Conservation (phyloP, 805 yeast species). For the Starmerella floricola region DNA sequence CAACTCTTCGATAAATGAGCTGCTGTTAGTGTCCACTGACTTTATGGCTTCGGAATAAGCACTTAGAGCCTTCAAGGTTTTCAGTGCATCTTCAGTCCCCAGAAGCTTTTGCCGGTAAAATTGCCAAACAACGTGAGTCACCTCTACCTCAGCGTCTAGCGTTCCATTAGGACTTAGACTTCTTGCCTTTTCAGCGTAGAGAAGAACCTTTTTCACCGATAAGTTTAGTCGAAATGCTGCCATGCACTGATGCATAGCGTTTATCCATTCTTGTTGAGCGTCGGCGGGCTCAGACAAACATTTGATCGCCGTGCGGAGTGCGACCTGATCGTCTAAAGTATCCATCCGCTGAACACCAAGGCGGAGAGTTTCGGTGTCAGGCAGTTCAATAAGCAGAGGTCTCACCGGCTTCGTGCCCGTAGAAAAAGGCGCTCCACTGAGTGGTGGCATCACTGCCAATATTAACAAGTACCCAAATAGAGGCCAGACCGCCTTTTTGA, state of each 20-base stretch:
- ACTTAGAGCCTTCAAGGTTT: not conserved
- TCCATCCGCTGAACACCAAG: constrained; percentile 6
- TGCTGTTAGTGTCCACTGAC: not conserved
- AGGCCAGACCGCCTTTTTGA: not conserved
- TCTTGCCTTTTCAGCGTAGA: constrained; percentile 1
- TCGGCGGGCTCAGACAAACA: constrained; percentile 9
- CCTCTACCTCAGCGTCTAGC: constrained; percentile 7
- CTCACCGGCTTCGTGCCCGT: not conserved
- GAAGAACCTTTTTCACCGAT: not conserved
- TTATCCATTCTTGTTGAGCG: constrained; percentile 10
- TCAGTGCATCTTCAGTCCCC: not conserved
- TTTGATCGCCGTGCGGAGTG: constrained; percentile 3
- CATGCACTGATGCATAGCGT: not conserved
- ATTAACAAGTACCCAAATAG: constrained; percentile 10
- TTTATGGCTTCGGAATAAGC: not conserved
- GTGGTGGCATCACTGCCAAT: constrained; percentile 13
- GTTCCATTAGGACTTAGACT: not conserved
- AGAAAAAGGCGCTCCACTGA: constrained; percentile 2
- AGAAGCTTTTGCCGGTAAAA: not conserved
- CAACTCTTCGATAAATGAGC: not conserved
- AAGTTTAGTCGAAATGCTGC: constrained; percentile 8
- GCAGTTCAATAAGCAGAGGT: constrained; percentile 12
- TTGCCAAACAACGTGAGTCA: constrained; percentile 4
- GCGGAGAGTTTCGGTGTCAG: constrained; percentile 1
- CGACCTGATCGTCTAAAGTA: not conserved